Evolutionary conservation across 768 basidiomycete species (phyloP).

Genomic region (Stropharia rugosoannulata): DNA sequence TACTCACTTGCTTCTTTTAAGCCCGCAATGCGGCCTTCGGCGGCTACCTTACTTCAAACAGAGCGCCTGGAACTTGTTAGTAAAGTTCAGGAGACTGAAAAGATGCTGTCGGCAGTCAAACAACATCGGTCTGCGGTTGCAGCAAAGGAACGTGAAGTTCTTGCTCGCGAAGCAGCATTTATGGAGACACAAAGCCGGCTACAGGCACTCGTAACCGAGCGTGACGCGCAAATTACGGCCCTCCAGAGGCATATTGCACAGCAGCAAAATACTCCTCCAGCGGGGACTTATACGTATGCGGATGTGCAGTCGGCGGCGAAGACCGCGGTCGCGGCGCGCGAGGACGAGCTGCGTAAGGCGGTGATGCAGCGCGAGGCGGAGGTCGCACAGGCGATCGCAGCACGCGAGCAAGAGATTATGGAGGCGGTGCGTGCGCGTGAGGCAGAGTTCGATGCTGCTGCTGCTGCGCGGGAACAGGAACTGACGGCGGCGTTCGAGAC

Average conservation of each 20-base stretch:
- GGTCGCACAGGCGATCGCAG: slow-evolving; percentile 60
- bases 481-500: slow-evolving; percentile 18
- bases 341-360: slow-evolving; percentile 66
- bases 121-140: slow-evolving; percentile 53
- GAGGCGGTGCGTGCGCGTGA: slow-evolving; percentile 65
- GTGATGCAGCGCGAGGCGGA: slow-evolving; percentile 71
- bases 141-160: slow-evolving; percentile 64
- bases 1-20: slow-evolving; percentile 24
- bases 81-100: slow-evolving; percentile 76
- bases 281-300: background rate
- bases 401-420: slow-evolving; percentile 72
- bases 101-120: slow-evolving; percentile 72
- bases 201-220: slow-evolving; percentile 43
- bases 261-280: slow-evolving; percentile 10
- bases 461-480: slow-evolving; percentile 51
- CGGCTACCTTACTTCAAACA: slow-evolving; percentile 76
- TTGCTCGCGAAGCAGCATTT: slow-evolving; percentile 53
- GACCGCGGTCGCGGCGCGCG: slow-evolving; percentile 59
- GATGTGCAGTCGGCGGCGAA: slow-evolving; percentile 48
- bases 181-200: slow-evolving; percentile 57
- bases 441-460: slow-evolving; percentile 61
- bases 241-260: slow-evolving; percentile 45
- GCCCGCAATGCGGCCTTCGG: slow-evolving; percentile 88
- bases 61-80: slow-evolving; percentile 71
- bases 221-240: slow-evolving; percentile 57